phyloP scores from a whole-genome alignment of 257 asterid species.

The Lithospermum erythrorhizon region DNA sequence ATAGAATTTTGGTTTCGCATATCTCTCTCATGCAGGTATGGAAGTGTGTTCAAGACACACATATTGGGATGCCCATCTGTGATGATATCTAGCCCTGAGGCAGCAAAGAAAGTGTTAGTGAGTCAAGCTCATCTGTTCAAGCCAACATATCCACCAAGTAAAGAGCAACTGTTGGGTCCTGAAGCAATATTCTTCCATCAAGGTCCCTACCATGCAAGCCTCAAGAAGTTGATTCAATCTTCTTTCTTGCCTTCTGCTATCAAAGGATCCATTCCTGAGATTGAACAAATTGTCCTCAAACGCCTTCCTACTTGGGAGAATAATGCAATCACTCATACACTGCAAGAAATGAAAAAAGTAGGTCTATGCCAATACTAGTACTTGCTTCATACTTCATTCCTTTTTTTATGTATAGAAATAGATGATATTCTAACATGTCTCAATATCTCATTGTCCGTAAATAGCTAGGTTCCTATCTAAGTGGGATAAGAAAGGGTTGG shows the following conservation, averaged over 20 bases:
- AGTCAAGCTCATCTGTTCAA: constrained; percentile 52
- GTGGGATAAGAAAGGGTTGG: too few species aligned
- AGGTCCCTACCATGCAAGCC: constrained; percentile 42
- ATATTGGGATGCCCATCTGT: constrained; percentile 70
- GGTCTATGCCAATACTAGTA: background rate
- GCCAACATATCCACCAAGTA: constrained; percentile 66
- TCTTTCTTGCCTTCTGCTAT: constrained; percentile 39
- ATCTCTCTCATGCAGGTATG: constrained; percentile 26
- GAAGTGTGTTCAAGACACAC: constrained; percentile 57
- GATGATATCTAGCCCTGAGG: constrained; percentile 65
- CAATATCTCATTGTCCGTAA: too few species aligned
- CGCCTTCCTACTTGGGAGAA: constrained; percentile 39
- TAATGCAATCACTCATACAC: constrained; percentile 20
- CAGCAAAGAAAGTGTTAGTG: constrained; percentile 43
- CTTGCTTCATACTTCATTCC: too few species aligned
- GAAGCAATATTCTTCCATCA: constrained; percentile 61
- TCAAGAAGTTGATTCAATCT: constrained; percentile 42
- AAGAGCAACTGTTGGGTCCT: constrained; percentile 54
- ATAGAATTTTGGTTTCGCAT: too few species aligned
- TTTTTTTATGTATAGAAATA: too few species aligned
- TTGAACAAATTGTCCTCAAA: constrained; percentile 30
- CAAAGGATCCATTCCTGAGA: constrained; percentile 21
- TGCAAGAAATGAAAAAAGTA: constrained; percentile 57
- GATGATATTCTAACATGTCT: too few species aligned
- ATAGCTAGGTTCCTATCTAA: too few species aligned